A percentile compares a stretch with the other conserved stretches of the same genome.
Conservation (phyloP, 805 yeast genomes). For the Cyberlindnera misumaiensis region DNA sequence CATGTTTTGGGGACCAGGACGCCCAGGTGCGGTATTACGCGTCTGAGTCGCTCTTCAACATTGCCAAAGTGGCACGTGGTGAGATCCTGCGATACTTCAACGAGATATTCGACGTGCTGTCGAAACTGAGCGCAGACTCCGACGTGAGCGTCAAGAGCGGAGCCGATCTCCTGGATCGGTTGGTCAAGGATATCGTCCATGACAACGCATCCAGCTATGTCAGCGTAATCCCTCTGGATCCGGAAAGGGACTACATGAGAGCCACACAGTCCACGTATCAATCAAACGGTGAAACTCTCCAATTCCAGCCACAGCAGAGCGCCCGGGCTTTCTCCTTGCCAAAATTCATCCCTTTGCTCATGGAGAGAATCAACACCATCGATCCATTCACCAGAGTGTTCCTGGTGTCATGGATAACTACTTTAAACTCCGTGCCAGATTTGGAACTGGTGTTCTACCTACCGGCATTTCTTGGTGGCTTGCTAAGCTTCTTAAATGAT, state of each 20-base stretch:
- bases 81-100: slow-evolving; percentile 87
- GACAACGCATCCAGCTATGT: slow-evolving; percentile 89
- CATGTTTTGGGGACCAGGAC: slow-evolving; percentile 95
- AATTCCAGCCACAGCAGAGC: slow-evolving; percentile 52
- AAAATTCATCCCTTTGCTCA: slow-evolving; percentile 83
- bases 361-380: slow-evolving; percentile 85
- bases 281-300: slow-evolving; percentile 53
- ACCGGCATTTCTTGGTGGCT: slow-evolving; percentile 84
- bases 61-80: slow-evolving; percentile 94
- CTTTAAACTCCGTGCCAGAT: slow-evolving; percentile 90
- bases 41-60: slow-evolving; percentile 91
- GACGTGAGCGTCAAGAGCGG: slow-evolving; percentile 92
- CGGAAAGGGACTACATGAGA: slow-evolving; percentile 31
- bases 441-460: slow-evolving; percentile 79
- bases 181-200: slow-evolving; percentile 89
- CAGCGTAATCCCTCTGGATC: slow-evolving; percentile 54
- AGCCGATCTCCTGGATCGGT: slow-evolving; percentile 84
- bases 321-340: slow-evolving; percentile 75
- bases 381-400: slow-evolving; percentile 92
- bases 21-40: slow-evolving; percentile 97
- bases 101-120: slow-evolving; percentile 89
- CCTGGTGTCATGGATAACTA: slow-evolving; percentile 86
- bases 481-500: slow-evolving; percentile 73
- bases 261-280: slow-evolving; percentile 37
- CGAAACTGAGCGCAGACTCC: slow-evolving; percentile 83